Base-by-base conservation (phyloP, 768 basidiomycete genomes). In the Termitomyces sp. region DNA sequence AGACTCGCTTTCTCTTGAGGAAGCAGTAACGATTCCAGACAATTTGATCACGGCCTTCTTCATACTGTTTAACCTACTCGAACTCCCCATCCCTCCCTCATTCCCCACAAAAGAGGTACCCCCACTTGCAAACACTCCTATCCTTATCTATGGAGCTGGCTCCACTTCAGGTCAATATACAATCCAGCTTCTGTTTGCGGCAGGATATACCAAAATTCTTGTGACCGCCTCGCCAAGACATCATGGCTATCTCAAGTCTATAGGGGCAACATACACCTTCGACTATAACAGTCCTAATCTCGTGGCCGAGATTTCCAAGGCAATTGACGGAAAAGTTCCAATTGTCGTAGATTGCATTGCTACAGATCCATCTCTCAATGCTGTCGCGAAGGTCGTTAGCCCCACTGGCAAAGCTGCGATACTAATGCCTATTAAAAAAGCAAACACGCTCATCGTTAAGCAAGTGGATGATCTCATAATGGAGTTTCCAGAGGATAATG, bases 361-460 rank as follows among this genome's bases (percentile, higher is more conserved):
- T 22, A 59, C 75, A 0, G 64, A 68, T 32, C 51, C 52, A 4
- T 76, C 75, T 0, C 45, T 82, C 50, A 64, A 58, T 3, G 63
- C 63, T 15, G 63, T 82, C 16, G 64, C 73, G 3, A 64, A 72
- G 29, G 61, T 79, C 6, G 64, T 78, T 23, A 68, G 67, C 43
- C 62, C 73, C 4, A 53, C 57, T n/a, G 77, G 73, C 29, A 73
- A 62, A 31, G 66, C 78, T 5, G 79, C 79, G 2, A 50, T 79
- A 16, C 64, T 82, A 20, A 53, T 79, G 45, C 80, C 81, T 0
- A 63, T 81, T 44, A 83, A 82, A 59, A 66, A 73, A 53, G 75
- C 76, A 12, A 64, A 62, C n/a, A 64, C 16, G 16, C 64, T 79
- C 13, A 72, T 67, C 4, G 68, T 64, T 16, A 61, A 58, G 3